Evolutionary conservation across 169 alveolate genomes (phyloP).

Genomic region (Eimeria falciformis): DNA sequence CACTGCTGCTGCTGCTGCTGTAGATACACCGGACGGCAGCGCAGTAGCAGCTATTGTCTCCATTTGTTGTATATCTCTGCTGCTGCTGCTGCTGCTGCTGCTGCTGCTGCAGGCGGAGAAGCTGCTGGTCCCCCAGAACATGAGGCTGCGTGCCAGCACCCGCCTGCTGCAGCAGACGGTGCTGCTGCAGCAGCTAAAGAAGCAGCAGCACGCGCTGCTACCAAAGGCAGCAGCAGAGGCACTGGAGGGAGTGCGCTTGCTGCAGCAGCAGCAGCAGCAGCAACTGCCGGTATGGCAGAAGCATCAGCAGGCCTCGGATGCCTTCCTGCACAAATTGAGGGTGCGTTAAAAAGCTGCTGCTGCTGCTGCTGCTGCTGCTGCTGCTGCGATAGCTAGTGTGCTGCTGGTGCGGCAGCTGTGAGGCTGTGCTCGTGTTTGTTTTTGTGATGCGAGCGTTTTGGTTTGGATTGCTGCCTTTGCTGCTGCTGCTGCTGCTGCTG

Average conservation of each 20-base stretch:
- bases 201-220: constrained; percentile 50
- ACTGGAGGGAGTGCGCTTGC: constrained; percentile 10
- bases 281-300: constrained; percentile 39
- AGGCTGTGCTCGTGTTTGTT: no score
- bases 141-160: constrained; percentile 70
- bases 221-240: constrained; percentile 45
- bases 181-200: constrained; percentile 57
- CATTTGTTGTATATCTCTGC: background rate
- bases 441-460: no score
- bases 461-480: background rate
- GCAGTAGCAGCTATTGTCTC: background rate
- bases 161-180: constrained; percentile 70
- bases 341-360: constrained; percentile 20
- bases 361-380: constrained; percentile 21
- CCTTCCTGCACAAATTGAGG: constrained; percentile 31
- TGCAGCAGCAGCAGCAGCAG: constrained; percentile 61
- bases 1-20: constrained; percentile 3
- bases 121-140: constrained; percentile 68
- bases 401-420: constrained; percentile 50
- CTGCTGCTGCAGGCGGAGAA: constrained; percentile 70
- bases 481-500: constrained; percentile 49
- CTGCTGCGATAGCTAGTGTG: constrained; percentile 14
- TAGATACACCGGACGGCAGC: no score
- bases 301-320: constrained; percentile 51
- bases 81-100: constrained; percentile 43